These are phyloP conservation scores for Colletotrichum incanum DNA, from an alignment of 2,329 filamentous ascomycete species.

Conservation along the genomic window DNA sequence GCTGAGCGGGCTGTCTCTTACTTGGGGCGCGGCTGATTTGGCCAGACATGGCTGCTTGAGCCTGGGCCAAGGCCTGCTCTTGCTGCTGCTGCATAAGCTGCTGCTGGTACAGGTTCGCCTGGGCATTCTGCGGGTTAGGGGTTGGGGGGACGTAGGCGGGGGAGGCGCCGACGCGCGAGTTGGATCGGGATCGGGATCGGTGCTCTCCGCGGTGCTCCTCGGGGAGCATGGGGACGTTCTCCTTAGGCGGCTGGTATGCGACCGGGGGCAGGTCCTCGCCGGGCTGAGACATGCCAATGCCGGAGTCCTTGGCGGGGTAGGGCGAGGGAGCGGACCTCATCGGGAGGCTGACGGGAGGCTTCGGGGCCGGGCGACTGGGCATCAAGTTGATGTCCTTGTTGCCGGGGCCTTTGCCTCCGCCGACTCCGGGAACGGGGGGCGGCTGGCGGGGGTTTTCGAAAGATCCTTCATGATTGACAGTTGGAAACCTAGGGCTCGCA, in stretches of 20 bases:
- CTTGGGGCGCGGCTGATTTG: slow-evolving; percentile 82
- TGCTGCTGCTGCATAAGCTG: slow-evolving; percentile 85
- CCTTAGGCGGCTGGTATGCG: slow-evolving; percentile 66
- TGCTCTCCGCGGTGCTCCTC: slow-evolving; percentile 75
- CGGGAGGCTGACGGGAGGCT: slow-evolving; percentile 80
- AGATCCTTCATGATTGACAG: slow-evolving; percentile 88
- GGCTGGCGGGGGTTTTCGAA: slow-evolving; percentile 97
- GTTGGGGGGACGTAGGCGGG: slow-evolving; percentile 63
- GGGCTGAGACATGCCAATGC: slow-evolving; percentile 72
- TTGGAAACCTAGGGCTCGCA: slow-evolving; percentile 87
- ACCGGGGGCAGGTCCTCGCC: slow-evolving; percentile 68
- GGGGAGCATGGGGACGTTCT: slow-evolving; percentile 72
- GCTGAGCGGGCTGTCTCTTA: slow-evolving; percentile 73
- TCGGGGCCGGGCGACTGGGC: slow-evolving; percentile 88
- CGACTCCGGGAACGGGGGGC: slow-evolving; percentile 83
- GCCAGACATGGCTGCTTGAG: slow-evolving; percentile 82
- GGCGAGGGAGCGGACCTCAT: slow-evolving; percentile 71
- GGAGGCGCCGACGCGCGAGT: slow-evolving; percentile 73
- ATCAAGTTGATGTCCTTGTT: slow-evolving; percentile 75
- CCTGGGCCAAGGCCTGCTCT: slow-evolving; percentile 85
- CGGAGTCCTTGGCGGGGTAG: slow-evolving; percentile 74
- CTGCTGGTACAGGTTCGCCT: slow-evolving; percentile 70
- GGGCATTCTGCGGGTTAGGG: slow-evolving; percentile 58
- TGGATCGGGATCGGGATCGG: slow-evolving; percentile 72
- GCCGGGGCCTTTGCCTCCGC: slow-evolving; percentile 61